These are phyloP conservation scores for Mercurialis annua DNA, from an alignment of 345 rosid genomes.

Conservation along the genomic window DNA sequence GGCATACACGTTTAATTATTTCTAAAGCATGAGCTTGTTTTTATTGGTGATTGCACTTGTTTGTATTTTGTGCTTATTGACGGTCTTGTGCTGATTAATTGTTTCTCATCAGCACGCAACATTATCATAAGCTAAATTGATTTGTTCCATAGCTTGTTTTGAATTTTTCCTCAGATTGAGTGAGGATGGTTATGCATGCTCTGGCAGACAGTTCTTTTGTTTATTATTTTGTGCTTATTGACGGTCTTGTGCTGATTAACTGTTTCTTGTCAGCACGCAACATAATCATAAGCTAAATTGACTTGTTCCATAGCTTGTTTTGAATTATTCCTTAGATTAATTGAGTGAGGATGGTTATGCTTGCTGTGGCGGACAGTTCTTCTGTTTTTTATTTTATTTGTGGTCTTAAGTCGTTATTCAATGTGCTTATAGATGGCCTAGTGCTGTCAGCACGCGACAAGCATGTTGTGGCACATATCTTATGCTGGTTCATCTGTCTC, in stretches of 20 bases:
- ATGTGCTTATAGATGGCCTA: not conserved
- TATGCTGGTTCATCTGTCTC: not conserved
- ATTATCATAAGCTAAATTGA: slow-evolving; percentile 4
- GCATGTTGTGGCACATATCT: not conserved
- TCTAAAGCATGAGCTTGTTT: not conserved
- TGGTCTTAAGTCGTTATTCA: not conserved
- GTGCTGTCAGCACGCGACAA: too few relatives aligned
- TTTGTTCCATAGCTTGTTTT: not conserved
- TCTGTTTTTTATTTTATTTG: not conserved
- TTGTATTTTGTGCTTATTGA: slow-evolving; percentile 6
- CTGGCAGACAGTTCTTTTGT: slow-evolving; percentile 30
- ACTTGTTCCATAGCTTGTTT: not conserved
- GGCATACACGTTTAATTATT: not conserved
- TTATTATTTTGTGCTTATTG: slow-evolving; percentile 6
- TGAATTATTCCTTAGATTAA: slow-evolving; percentile 15
- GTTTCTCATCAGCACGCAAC: slow-evolving; percentile 8
- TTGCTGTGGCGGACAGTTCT: slow-evolving; percentile 30
- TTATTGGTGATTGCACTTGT: not conserved
- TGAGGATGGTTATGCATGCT: slow-evolving; percentile 23
- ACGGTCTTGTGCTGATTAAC: slow-evolving; percentile 13
- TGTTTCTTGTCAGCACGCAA: slow-evolving; percentile 2
- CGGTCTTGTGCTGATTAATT: slow-evolving; percentile 12
- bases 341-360: slow-evolving; percentile 24
- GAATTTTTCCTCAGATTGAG: not conserved
- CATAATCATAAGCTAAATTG: slow-evolving; percentile 11